These are phyloP conservation scores for Pterocarpus santalinus DNA, from an alignment of 306 rosid species.

Conservation along the genomic window DNA sequence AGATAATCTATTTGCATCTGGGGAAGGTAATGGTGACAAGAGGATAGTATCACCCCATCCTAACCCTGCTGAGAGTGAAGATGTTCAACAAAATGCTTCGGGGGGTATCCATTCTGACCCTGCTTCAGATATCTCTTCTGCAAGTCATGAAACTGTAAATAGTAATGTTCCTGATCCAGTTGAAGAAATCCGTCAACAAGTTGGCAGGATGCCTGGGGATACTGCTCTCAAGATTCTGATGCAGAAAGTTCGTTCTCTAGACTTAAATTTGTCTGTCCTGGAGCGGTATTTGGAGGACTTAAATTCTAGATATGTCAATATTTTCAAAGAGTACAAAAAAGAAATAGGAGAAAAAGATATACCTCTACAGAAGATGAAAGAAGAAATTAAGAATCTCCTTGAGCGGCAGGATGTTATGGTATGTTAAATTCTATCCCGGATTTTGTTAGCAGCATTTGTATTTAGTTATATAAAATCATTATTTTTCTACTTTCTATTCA, in stretches of 20 bases:
- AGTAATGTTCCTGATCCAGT: slow-evolving; percentile 68
- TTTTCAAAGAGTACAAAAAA: slow-evolving; percentile 74
- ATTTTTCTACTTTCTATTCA: slow-evolving; percentile 7
- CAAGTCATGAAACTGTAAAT: slow-evolving; percentile 59
- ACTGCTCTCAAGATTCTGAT: slow-evolving; percentile 91
- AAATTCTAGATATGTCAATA: slow-evolving; percentile 74
- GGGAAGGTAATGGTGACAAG: slow-evolving; percentile 64
- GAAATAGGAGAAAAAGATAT: slow-evolving; percentile 68
- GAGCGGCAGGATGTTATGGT: slow-evolving; percentile 67
- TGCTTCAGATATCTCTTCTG: slow-evolving; percentile 52
- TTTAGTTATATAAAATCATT: slow-evolving; percentile 9
- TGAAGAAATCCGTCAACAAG: slow-evolving; percentile 81
- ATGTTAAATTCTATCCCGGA: slow-evolving; percentile 55
- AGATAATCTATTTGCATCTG: slow-evolving; percentile 55
- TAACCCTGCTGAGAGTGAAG: slow-evolving; percentile 58
- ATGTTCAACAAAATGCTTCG: slow-evolving; percentile 42
- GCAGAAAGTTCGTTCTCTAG: slow-evolving; percentile 94
- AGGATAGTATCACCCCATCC: slow-evolving; percentile 52
- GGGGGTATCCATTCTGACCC: slow-evolving; percentile 54
- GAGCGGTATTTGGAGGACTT: slow-evolving; percentile 88
- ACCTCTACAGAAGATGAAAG: slow-evolving; percentile 72
- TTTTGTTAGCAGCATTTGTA: slow-evolving; percentile 6
- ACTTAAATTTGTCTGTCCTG: slow-evolving; percentile 78
- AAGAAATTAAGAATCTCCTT: slow-evolving; percentile 65
- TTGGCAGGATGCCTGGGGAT: slow-evolving; percentile 97